Base-by-base conservation (phyloP, 805 yeast genomes). In the Nakazawaea sp. region DNA sequence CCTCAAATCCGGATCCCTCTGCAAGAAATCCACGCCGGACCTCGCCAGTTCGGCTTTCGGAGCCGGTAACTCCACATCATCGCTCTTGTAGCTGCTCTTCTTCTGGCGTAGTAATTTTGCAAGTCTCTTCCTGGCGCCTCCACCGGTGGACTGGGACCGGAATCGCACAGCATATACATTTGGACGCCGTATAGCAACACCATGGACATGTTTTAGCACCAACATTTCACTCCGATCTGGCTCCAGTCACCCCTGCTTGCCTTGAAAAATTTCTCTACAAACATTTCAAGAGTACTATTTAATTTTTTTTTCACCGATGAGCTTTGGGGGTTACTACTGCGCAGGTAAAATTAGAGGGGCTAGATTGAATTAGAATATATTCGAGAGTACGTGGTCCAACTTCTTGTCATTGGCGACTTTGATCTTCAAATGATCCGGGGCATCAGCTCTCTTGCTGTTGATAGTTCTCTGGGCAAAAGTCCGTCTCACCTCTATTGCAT, bases 401-500 rank as follows among this genome's bases (percentile, higher is more conserved):
- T 67, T 67, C 18, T 57, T 68, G 6, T 40, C 40, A 47, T 56
- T 61, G 24, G 23, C 27, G 13, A 64, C 56, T 18, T 59, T 55
- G 27, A 56, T 56, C 44, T 76, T 75, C 29, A 69, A 61, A 18
- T 59, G 54, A 1, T 60, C 55, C 13, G 67, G 63, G 9, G 85
- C 88, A 42, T 70, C 75, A 0, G 86, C 81, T 48, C 94, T 70
- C 12, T 70, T 70, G 7, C 86, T 75, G 10, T 78, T 62, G 13
- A 83, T 81, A 25, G 69, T 69, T 45, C 87, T 64, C 57, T 89
- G 97, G 41, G 70, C 72, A 56, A 87, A 87, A 15, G 62, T 66
- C 53, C 90, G 69, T 48, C 79, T 63, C 4, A 72, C 56, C 17
- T 61, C 62, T 2, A 51, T 48, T 2, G 55, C 57, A 6, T 45